A percentile compares a stretch with the other conserved stretches of the same genome.
These are phyloP conservation scores for Cercophora sp. DNA, from an alignment of 495 filamentous ascomycete genomes.

Conservation along the genomic window DNA sequence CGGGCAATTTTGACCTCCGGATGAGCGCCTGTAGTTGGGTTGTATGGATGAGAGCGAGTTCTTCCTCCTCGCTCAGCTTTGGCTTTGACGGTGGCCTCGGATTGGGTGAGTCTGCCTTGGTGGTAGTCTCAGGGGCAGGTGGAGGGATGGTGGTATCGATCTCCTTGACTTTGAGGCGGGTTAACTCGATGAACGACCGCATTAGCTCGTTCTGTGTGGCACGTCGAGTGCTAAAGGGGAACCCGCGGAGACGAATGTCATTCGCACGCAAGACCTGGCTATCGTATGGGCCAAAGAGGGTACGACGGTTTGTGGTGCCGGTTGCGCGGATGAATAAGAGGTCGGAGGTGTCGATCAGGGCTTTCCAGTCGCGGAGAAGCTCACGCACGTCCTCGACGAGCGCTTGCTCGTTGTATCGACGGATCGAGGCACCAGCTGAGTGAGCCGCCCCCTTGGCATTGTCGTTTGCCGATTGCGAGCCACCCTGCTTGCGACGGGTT, in stretches of 20 bases:
- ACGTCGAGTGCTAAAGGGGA: slow-evolving; percentile 91
- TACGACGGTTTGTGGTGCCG: slow-evolving; percentile 76
- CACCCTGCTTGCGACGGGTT: slow-evolving; percentile 91
- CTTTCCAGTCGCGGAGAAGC: slow-evolving; percentile 75
- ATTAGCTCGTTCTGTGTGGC: slow-evolving; percentile 93
- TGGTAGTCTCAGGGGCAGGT: slow-evolving; percentile 38
- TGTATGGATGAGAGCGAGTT: slow-evolving; percentile 74
- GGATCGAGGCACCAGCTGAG: slow-evolving; percentile 83
- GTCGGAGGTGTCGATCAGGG: slow-evolving; percentile 75
- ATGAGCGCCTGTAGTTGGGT: slow-evolving; percentile 83
- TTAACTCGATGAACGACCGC: slow-evolving; percentile 88
- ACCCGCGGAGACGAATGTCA: slow-evolving; percentile 79
- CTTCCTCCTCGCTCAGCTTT: slow-evolving; percentile 75
- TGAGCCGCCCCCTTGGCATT: slow-evolving; percentile 86
- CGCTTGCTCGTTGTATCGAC: slow-evolving; percentile 90
- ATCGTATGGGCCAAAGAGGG: slow-evolving; percentile 87
- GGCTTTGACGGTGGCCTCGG: slow-evolving; percentile 41
- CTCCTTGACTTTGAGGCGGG: slow-evolving; percentile 75
- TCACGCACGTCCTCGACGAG: slow-evolving; percentile 77
- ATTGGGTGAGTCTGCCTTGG: slow-evolving; percentile 34
- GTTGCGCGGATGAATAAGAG: slow-evolving; percentile 86
- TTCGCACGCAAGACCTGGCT: slow-evolving; percentile 76
- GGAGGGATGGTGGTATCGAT: slow-evolving; percentile 54
- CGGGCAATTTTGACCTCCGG: slow-evolving; percentile 84
- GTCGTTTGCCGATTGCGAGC: slow-evolving; percentile 89